phyloP scores from a whole-genome alignment of 1,284 basidiomycete genomes.

The Tetrapyrgos nigripes region DNA sequence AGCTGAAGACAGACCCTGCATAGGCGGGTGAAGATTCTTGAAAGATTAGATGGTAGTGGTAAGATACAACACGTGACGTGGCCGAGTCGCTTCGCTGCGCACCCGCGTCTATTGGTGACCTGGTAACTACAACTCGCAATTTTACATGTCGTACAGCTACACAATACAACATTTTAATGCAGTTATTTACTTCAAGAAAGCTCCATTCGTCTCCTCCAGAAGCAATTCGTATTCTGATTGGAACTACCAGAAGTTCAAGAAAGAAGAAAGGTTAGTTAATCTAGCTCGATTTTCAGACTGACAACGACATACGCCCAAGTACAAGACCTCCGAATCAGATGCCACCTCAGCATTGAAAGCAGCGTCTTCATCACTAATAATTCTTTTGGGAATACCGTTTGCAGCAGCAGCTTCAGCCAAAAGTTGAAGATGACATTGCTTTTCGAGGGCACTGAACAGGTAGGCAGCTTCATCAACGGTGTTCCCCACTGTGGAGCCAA shows the following conservation, averaged over 20 bases:
- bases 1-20: not conserved
- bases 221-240: conserved; percentile 31
- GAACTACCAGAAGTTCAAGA: conserved; percentile 21
- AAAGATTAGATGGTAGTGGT: no score
- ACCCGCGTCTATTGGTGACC: no score
- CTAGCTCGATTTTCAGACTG: not conserved
- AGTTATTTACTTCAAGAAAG: conserved; percentile 32
- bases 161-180: no score
- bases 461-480: conserved; percentile 31
- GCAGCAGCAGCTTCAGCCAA: conserved; percentile 48
- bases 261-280: not conserved
- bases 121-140: no score
- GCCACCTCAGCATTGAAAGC: conserved; percentile 25
- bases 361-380: conserved; percentile 31
- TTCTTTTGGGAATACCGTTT: conserved; percentile 32
- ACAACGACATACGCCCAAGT: conserved; percentile 27
- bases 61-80: no score
- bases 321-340: conserved; percentile 24
- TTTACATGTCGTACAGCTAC: no score
- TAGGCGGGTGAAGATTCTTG: no score
- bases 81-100: no score
- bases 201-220: conserved; percentile 32
- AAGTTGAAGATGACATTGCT: conserved; percentile 53
- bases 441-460: conserved; percentile 27
- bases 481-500: conserved; percentile 20